Base-by-base conservation (phyloP, 2,329 filamentous ascomycete genomes). In the Tolypocladium ophioglossoides region DNA sequence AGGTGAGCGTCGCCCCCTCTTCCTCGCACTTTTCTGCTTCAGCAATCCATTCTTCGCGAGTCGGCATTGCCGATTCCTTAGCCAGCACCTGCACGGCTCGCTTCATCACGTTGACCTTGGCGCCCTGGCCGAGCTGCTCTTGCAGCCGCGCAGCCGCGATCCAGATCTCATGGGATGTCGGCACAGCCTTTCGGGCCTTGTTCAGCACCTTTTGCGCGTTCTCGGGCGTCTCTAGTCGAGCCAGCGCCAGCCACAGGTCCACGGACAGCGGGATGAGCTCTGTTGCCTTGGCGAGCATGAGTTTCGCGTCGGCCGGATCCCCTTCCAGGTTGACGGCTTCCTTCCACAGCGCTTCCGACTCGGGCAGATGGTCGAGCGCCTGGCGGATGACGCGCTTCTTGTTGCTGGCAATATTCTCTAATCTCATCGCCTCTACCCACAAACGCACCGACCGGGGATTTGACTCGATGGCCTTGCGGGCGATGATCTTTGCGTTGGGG, bases 301-400 rank as follows among this genome's bases (percentile, higher is more conserved):
- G 76, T 58, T 86, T 85, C 5, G 95, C 95, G 72, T 96, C 91
- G 34, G 86, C 87, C 0, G 87, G 82, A 61, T 96, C 87, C 64
- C 96, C 92, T 66, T 97, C 94, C 54, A 97, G 74, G 62, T 97
- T 97, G 58, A 99, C 92, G 6, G 92, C 87, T 67, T 95, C 91
- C 68, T 97, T 99, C 94, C 94, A 99, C n/a, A 99, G 80, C 44
- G 89, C 86, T 50, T 97, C 94, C 0, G 92, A 97, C 65, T 96
- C 90, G 0, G 91, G 91, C 41, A 96, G 88, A 64, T 96, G 86
- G 63, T 97, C 89, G 47, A 99, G 78, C 0, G 94, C 95, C 66
- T 95, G 89, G 54, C 91, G 83, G 37, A 96, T 84, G 9, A 99
- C 94, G 65, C 91, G 85, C 73, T 97, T 97, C 72, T 95, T 95